These are phyloP conservation scores for Crithidia bombi DNA, from an alignment of 208 protist genomes.

Conservation along the genomic window DNA sequence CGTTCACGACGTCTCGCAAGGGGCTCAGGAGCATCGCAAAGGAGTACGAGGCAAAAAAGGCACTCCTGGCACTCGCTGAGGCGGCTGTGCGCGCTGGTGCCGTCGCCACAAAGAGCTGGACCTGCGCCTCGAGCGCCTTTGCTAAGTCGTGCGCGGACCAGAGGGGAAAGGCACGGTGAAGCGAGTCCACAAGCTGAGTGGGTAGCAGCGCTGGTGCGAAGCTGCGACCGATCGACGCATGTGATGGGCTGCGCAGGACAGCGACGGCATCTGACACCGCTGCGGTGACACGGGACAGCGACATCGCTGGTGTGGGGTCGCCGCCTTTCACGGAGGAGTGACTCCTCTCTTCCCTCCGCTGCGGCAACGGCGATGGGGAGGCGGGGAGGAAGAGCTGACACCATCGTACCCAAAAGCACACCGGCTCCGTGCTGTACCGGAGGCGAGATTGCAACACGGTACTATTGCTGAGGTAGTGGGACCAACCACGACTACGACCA, in stretches of 20 bases:
- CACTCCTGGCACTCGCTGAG: neutral
- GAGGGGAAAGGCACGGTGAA: conserved; percentile 22
- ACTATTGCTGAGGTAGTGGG: neutral
- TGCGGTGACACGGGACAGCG: neutral
- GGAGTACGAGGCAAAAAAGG: conserved; percentile 20
- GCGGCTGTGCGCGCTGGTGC: neutral
- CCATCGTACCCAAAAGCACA: conserved; percentile 36
- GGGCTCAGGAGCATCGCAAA: conserved; percentile 9
- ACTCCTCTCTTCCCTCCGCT: neutral
- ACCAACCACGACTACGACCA: no score
- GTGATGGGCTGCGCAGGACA: conserved; percentile 8
- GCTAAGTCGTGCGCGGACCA: neutral
- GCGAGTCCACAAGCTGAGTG: conserved; percentile 6
- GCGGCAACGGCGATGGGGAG: neutral
- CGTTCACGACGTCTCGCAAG: conserved; percentile 10
- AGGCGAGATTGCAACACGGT: conserved; percentile 16
- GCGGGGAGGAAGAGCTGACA: conserved; percentile 17
- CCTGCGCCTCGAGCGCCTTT: conserved; percentile 7
- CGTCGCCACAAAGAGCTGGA: conserved; percentile 8
- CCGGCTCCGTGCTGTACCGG: conserved; percentile 21
- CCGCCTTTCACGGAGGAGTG: neutral
- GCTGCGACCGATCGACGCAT: neutral
- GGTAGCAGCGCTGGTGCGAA: neutral
- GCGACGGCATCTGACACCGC: neutral
- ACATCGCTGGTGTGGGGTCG: neutral